These are phyloP conservation scores for Ceratobasidium sp. DNA, from an alignment of 1,284 basidiomycete genomes.

Conservation along the genomic window DNA sequence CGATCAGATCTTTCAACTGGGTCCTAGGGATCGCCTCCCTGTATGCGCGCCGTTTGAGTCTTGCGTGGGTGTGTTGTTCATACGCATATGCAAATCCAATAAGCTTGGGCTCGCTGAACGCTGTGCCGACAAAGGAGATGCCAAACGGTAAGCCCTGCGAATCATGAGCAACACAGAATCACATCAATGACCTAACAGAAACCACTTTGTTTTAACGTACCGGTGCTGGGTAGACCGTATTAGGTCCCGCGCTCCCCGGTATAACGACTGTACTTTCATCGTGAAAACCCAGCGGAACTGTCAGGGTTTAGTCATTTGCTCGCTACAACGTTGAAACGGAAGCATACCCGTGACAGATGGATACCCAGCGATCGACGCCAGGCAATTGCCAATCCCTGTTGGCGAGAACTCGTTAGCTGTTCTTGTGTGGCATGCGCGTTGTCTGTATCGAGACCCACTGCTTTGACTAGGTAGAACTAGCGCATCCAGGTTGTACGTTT, in stretches of 20 bases:
- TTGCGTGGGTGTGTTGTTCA: constrained; percentile 66
- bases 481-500: constrained; percentile 61
- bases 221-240: constrained; percentile 59
- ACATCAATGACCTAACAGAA: background rate
- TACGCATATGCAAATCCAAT: constrained; percentile 68
- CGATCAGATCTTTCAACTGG: constrained; percentile 63
- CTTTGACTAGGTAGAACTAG: constrained; percentile 63
- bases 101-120: constrained; percentile 66
- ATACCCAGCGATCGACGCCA: constrained; percentile 56
- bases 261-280: constrained; percentile 54
- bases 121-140: constrained; percentile 66
- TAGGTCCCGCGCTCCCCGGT: constrained; percentile 46
- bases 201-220: background rate
- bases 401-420: constrained; percentile 8
- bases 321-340: too few species aligned
- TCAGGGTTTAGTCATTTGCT: too few species aligned
- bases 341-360: constrained; percentile 56
- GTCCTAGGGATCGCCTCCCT: constrained; percentile 64
- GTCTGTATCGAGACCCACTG: constrained; percentile 20
- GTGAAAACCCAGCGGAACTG: constrained; percentile 67
- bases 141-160: constrained; percentile 62
- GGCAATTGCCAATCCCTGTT: constrained; percentile 50
- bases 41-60: constrained; percentile 59
- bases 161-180: background rate
- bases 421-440: too few species aligned